Evolutionary conservation across 2,329 filamentous ascomycete species (phyloP), one percentile per base, ranked within the genome.

Genomic region (Bipolaris oryzae): DNA sequence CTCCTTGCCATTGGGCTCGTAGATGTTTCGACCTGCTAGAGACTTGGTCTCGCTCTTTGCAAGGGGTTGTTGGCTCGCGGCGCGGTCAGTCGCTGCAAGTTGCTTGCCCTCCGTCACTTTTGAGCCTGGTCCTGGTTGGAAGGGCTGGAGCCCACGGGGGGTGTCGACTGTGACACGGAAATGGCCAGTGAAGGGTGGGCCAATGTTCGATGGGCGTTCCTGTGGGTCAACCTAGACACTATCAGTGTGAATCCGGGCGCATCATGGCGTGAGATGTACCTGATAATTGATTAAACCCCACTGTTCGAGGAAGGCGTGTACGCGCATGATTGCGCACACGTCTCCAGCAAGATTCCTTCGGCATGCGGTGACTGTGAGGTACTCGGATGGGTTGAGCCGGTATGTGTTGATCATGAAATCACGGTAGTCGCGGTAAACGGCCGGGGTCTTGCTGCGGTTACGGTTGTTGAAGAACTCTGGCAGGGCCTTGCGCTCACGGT

Each of bases 361-460:
- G 75, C 95, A 99, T 48, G 95, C 95, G 10, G 95, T 99, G 52
- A 99, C 94, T 5, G 95, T 99, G 53, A 99, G 84, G 73, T 99
- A 99, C 77, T 99, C 95, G 51, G 92, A 85, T 5, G 95, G 95
- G 74, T 98, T 99, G 54, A 99, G 81, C 35, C 95, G 89, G 78
- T 99, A 99, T 13, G 95, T 98, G 80, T 99, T 99, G 80, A 99
- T 92, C 95, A 99, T 99, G 74, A 99, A 99, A 74, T 99, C 95
- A 67, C 95, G 89, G 78, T 99, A 99, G 74, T 99, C 95, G 79
- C 98, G 98, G 82, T 99, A 99, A 20, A 98, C 91, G 46, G 92
- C 89, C 1, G 92, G 90, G 0, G 95, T 99, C 81, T 99, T 99
- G 87, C 95, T 98, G 70, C 95, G 89, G 79, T 99, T 99, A 58